Evolutionary conservation across 2,329 filamentous ascomycete genomes (phyloP).

Genomic region (Shiraia sp.): DNA sequence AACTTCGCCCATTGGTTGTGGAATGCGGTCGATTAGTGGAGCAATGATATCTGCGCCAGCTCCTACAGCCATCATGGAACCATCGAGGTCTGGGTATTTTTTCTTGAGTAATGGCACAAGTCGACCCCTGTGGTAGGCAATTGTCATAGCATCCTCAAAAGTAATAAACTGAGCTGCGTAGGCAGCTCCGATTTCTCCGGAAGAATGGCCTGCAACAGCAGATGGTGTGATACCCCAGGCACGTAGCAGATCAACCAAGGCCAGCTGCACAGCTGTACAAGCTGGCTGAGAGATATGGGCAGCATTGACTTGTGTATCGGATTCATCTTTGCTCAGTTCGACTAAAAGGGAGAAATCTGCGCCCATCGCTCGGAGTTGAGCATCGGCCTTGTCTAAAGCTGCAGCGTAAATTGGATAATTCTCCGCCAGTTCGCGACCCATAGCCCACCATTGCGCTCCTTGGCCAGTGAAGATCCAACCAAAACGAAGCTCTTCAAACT

Average conservation of each 20-base stretch:
- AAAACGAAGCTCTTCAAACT: slow-evolving; percentile 15
- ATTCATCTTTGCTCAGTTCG: slow-evolving; percentile 25
- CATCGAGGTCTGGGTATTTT: slow-evolving; percentile 17
- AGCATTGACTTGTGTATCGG: slow-evolving; percentile 18
- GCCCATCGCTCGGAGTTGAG: slow-evolving; percentile 3
- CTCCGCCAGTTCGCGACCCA: slow-evolving; percentile 28
- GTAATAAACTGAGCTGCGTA: slow-evolving; percentile 29
- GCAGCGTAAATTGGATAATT: slow-evolving; percentile 13
- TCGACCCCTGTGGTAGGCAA: slow-evolving; percentile 32
- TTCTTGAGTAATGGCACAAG: slow-evolving; percentile 24
- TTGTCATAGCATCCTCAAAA: slow-evolving; percentile 23
- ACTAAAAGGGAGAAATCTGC: slow-evolving; percentile 13
- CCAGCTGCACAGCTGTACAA: slow-evolving; percentile 36
- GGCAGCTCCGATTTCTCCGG: slow-evolving; percentile 37
- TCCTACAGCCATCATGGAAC: slow-evolving; percentile 30
- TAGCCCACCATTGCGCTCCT: slow-evolving; percentile 40
- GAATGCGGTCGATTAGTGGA: slow-evolving; percentile 17
- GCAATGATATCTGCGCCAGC: slow-evolving; percentile 14
- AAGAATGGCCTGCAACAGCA: slow-evolving; percentile 35
- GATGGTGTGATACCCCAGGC: slow-evolving; percentile 28
- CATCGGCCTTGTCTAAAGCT: slow-evolving; percentile 4
- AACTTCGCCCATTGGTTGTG: slow-evolving; percentile 8
- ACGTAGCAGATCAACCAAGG: slow-evolving; percentile 26
- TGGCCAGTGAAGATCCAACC: slow-evolving; percentile 40
- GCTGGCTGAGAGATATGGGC: slow-evolving; percentile 31